Conservation (phyloP, 768 basidiomycete species). For the Collybia sp. region DNA sequence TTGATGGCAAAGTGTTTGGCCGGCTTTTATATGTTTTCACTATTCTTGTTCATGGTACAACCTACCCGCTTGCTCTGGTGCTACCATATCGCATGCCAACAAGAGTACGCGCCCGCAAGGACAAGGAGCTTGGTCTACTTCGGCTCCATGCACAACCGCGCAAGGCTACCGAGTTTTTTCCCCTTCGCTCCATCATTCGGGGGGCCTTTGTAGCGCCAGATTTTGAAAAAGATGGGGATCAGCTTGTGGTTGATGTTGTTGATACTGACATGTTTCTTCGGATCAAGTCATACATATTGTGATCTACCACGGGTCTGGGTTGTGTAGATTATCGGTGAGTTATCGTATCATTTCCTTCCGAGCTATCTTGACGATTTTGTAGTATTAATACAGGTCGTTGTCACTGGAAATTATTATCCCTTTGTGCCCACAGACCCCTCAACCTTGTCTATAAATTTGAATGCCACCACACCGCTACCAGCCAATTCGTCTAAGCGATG, state of each 20-base stretch:
- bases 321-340: too few relatives aligned
- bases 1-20: neutral
- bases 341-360: too few relatives aligned
- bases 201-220: neutral
- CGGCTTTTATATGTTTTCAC: constrained; percentile 2
- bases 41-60: neutral
- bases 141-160: neutral
- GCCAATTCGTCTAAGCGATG: too few relatives aligned
- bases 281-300: too few relatives aligned
- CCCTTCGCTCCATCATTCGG: neutral
- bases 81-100: neutral
- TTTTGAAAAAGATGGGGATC: neutral
- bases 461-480: too few relatives aligned
- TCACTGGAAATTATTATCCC: too few relatives aligned
- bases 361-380: too few relatives aligned
- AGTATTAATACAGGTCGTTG: too few relatives aligned
- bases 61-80: neutral
- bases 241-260: neutral
- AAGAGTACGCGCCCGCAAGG: neutral
- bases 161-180: neutral
- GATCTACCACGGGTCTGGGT: too few relatives aligned
- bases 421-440: too few relatives aligned
- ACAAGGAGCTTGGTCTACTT: neutral
- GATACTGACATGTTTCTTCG: neutral
- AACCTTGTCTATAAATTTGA: too few relatives aligned